A percentile compares a stretch with the other conserved stretches of the same genome.
Conservation (phyloP, 345 rosid species). For the Pelargonium nanum region DNA sequence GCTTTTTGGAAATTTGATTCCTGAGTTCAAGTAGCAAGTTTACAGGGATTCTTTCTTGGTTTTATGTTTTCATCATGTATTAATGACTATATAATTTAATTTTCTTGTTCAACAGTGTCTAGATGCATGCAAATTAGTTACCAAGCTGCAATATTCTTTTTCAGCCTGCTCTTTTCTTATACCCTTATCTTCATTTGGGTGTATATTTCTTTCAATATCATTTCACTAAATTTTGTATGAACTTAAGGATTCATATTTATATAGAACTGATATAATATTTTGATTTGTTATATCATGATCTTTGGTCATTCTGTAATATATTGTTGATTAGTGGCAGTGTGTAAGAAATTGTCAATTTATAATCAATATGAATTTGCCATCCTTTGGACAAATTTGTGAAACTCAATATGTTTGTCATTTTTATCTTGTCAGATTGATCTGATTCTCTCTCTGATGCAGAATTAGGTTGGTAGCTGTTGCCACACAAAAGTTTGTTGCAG, state of each 20-base stretch:
- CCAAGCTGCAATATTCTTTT: neutral
- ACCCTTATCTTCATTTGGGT: neutral
- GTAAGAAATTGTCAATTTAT: neutral
- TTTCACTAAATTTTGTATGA: no score
- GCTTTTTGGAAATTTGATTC: no score
- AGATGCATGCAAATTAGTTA: neutral
- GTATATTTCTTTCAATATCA: no score
- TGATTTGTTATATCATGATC: neutral
- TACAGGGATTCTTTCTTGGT: neutral
- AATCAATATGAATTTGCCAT: neutral
- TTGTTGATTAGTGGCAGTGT: neutral
- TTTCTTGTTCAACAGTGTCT: neutral
- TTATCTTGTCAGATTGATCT: neutral
- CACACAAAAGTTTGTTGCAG: conserved; percentile 89
- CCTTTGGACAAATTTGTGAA: neutral
- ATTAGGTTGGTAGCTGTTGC: conserved; percentile 88
- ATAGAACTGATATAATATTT: neutral
- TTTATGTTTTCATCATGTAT: neutral
- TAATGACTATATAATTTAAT: no score
- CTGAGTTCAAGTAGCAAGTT: no score
- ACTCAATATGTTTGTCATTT: neutral
- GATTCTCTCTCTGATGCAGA: conserved; percentile 31
- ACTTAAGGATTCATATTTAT: neutral
- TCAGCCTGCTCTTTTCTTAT: neutral
- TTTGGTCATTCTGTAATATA: neutral